Evolutionary conservation across 768 basidiomycete species (phyloP), one percentile per base, ranked within the genome.

Genomic region (Russula griseocarnosa): DNA sequence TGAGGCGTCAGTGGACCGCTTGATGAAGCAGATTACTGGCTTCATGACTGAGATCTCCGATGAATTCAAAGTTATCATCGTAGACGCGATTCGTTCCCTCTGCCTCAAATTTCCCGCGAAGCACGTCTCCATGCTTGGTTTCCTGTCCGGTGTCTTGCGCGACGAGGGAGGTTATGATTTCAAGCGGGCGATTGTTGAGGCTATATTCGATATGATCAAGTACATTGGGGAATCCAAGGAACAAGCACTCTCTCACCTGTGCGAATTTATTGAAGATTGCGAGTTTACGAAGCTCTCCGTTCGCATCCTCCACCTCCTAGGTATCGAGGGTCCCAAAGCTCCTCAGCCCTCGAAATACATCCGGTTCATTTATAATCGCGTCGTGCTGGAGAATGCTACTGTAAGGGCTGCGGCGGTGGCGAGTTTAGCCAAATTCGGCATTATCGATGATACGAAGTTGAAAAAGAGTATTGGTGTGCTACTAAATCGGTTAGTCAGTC

Each of bases 121-220:
- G 78, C 94, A 99, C 71, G 89, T 85, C 1, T 90, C 94, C 46
- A 98, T 99, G 96, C 88, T 99, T 62, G 85, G 88, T 5, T 99
- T 99, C 86, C 82, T 99, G 36, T 94, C 94, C 51, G 94, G 96
- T 59, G 92, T 98, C 30, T 83, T 99, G 53, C 87, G 97, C 52
- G 97, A 99, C 71, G 97, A 99, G 76, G 97, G 97, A 61, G 97
- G 97, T 6, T 98, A 98, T 76, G 97, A 99, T 73, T 99, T 98
- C 82, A 99, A 99, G 78, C 93, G 95, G 52, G 93, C 97, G 8
- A 93, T 98, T 54, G 97, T 99, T 38, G 97, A 98, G 76, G 96
- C 97, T 22, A 98, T 99, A 73, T 98, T 99, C 73, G 97, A 99
- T 76, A 99, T 99, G 97, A 92, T 99, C 82, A 98, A 96, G 73